Percentiles rank a stretch among this genome's conserved stretches.
These are phyloP conservation scores for Starmerella khaoyaiensis DNA, from an alignment of 805 yeast species.

Conservation along the genomic window DNA sequence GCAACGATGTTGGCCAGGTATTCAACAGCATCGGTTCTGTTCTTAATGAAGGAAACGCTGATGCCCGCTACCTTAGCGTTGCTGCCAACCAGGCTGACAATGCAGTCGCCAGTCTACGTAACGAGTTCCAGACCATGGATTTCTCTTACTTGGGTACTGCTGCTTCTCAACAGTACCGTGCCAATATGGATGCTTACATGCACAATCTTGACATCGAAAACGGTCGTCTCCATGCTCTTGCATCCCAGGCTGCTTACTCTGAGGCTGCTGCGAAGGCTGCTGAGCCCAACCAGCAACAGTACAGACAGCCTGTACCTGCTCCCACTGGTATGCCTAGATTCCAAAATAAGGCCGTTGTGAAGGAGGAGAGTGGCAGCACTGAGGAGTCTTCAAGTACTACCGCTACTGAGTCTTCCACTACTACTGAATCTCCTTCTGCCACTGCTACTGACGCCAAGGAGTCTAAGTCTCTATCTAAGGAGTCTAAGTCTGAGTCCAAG, in stretches of 20 bases:
- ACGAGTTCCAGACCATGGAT: constrained; percentile 13
- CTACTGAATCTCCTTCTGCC: constrained; percentile 2
- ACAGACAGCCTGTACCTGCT: background rate
- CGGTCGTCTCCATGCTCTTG: constrained; percentile 7
- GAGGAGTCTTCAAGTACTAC: constrained; percentile 1
- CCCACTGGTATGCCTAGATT: constrained; percentile 5
- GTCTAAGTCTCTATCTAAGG: constrained; percentile 10
- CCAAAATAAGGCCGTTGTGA: constrained; percentile 11
- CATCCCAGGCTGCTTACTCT: constrained; percentile 8
- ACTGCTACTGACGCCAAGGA: constrained; percentile 3
- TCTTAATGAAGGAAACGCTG: constrained; percentile 10
- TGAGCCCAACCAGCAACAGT: background rate
- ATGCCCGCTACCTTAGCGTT: constrained; percentile 5
- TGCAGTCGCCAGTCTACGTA: constrained; percentile 13
- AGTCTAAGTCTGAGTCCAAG: constrained; percentile 10
- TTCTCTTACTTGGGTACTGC: constrained; percentile 17
- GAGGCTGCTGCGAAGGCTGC: background rate
- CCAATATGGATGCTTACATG: constrained; percentile 15
- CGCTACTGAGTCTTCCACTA: background rate
- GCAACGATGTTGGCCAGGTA: constrained; percentile 54
- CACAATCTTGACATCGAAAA: constrained; percentile 11
- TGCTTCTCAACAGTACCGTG: constrained; percentile 16
- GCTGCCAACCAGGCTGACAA: constrained; percentile 10
- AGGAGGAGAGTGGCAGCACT: constrained; percentile 2
- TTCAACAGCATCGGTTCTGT: constrained; percentile 66